Evolutionary conservation across 2,329 filamentous ascomycete genomes (phyloP).

Genomic region (Penicillium sp.): DNA sequence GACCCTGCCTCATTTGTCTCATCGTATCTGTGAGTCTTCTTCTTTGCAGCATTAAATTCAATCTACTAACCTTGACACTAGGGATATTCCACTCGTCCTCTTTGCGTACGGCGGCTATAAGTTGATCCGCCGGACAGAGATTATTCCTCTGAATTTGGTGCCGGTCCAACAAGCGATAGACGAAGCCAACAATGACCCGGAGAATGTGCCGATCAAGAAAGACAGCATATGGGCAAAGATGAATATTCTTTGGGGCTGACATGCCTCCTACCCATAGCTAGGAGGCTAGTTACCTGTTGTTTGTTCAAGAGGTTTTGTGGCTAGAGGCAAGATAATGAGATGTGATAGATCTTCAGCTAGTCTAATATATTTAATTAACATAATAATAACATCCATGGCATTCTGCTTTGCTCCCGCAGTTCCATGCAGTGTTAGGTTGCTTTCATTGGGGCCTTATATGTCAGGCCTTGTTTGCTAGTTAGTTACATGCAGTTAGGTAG

Average conservation of each 20-base stretch:
- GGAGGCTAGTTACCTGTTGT: too few relatives aligned
- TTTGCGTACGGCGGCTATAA: conserved; percentile 64
- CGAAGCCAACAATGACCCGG: conserved; percentile 42
- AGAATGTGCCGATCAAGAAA: conserved; percentile 32
- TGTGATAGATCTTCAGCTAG: background rate
- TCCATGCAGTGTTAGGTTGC: background rate
- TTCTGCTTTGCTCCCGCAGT: background rate
- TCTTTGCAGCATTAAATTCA: background rate
- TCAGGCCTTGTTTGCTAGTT: background rate
- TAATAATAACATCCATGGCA: background rate
- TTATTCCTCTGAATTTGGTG: conserved; percentile 53
- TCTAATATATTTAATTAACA: background rate
- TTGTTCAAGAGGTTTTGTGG: background rate
- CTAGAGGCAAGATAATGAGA: background rate
- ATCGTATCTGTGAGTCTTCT: conserved; percentile 59
- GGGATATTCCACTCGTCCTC: conserved; percentile 61
- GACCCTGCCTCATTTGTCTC: conserved; percentile 59
- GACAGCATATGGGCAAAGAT: conserved; percentile 29
- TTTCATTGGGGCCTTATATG: background rate
- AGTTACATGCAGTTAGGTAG: background rate
- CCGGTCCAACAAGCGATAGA: conserved; percentile 55
- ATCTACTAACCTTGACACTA: conserved; percentile 26
- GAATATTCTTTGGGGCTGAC: conserved; percentile 38
- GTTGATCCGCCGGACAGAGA: conserved; percentile 61
- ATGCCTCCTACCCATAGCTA: background rate